Conservation (phyloP, 2,329 filamentous ascomycete species). For the Trichoderma breve region DNA sequence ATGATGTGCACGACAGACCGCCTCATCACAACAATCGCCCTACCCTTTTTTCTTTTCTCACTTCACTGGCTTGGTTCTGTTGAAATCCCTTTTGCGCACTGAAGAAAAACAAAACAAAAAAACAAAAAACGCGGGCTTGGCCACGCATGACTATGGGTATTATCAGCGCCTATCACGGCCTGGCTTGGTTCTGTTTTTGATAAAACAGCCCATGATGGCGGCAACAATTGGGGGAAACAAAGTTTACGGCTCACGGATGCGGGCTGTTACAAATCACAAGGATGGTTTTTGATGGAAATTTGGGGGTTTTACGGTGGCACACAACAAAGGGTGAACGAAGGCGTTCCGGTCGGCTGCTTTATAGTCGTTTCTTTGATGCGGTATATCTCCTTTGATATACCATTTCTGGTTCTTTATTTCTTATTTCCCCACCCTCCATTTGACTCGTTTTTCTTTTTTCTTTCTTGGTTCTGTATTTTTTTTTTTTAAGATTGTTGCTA, state of each 20-base stretch:
- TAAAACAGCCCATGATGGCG: conserved; percentile 9
- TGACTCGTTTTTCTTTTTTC: conserved; percentile 1
- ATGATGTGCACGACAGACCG: not conserved
- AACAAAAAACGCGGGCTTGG: not conserved
- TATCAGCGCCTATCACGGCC: conserved; percentile 6
- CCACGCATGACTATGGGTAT: conserved; percentile 11
- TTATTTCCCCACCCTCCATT: conserved; percentile 17
- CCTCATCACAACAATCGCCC: not conserved
- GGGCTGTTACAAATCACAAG: conserved; percentile 23
- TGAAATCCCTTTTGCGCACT: conserved; percentile 3
- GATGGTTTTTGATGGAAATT: conserved; percentile 22
- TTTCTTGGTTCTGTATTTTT: conserved; percentile 1
- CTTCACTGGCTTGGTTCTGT: not conserved
- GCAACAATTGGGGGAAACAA: conserved; percentile 1
- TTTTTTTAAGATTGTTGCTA: conserved; percentile 18
- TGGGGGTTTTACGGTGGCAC: conserved; percentile 21
- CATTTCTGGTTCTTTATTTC: not conserved
- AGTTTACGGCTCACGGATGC: conserved; percentile 10
- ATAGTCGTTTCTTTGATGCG: conserved; percentile 23
- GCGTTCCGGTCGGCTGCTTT: conserved; percentile 23
- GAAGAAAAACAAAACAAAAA: conserved; percentile 2
- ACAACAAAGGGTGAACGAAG: conserved; percentile 23
- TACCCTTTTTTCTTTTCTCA: not conserved
- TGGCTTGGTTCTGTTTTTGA: conserved; percentile 4
- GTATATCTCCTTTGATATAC: conserved; percentile 5